A percentile compares a stretch with the other conserved stretches of the same genome.
Conservation (phyloP, 306 rosid species). For the Cucurbita maxima region DNA sequence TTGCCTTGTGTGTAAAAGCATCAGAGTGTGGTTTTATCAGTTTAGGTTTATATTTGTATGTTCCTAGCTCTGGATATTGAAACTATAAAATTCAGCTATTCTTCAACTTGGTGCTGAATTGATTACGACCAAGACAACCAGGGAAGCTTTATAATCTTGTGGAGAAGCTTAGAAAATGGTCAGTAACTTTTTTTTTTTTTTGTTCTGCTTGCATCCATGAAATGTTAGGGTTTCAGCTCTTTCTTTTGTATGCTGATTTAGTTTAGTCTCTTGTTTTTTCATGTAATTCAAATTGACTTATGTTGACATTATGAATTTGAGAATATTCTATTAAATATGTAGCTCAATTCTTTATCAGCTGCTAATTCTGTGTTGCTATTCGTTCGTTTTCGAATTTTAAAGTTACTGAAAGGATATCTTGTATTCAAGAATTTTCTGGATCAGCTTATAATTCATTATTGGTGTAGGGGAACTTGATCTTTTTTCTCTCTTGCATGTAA, state of each 20-base stretch:
- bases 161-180: background rate
- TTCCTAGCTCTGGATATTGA: background rate
- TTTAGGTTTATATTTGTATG: background rate
- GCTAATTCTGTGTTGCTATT: background rate
- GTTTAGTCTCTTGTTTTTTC: background rate
- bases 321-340: background rate
- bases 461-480: background rate
- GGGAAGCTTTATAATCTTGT: background rate
- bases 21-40: background rate
- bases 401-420: background rate
- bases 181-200: background rate
- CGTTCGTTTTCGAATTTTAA: background rate
- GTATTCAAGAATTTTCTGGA: background rate
- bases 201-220: background rate
- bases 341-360: background rate
- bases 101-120: background rate
- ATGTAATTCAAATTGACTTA: background rate
- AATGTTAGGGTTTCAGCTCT: background rate
- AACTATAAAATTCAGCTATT: background rate
- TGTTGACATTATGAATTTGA: background rate
- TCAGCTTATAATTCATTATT: background rate
- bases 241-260: background rate
- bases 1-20: background rate
- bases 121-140: background rate
- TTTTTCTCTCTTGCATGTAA: background rate